Evolutionary conservation across 176 grass and related monocot species (phyloP), one percentile per base, ranked within the genome.

Genomic region (Panicum miliaceum): DNA sequence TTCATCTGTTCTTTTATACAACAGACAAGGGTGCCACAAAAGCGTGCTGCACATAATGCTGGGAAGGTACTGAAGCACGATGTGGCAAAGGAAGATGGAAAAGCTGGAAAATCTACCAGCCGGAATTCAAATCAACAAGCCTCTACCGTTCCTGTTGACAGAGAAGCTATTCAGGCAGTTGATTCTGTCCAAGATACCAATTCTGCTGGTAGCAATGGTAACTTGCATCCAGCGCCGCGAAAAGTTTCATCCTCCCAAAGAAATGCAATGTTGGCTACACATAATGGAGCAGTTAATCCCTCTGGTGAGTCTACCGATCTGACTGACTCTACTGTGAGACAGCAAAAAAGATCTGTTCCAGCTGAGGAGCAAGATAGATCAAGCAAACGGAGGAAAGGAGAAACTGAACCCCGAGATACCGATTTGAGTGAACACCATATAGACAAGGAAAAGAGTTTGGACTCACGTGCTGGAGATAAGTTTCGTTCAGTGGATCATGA

Each of bases 361-460:
- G 45, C 41, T 78, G 93, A 99, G 80, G 93, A 94, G 73, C 91
- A 90, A 74, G 93, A 99, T 73, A 94, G 84, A 83, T 59, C 83
- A 65, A 78, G 51, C 71, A 99, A 99, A 92, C 86, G 91, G 48
- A 95, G 88, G 76, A 99, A 94, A 82, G 93, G 93, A 48, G 93
- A 96, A 53, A 78, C 16, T 86, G 90, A 95, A 75, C 71, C 43
- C 0, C 75, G 82, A 70, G 87, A 89, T 63, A 73, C 40, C 75
- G 88, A 95, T 64, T 77, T 78, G 45, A 71, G 71, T 61, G 92
- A 94, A 79, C 64, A 84, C 53, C 81, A 81, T 45, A 45, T 52
- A 29, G 92, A 92, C 56, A 94, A 88, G 74, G 90, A 92, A 82
- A 87, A 70, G 68, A 81, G 8, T 54, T 83, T 72, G 76, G 92